phyloP scores from a whole-genome alignment of 2,329 filamentous ascomycete genomes.

The Botryotinia calthae region DNA sequence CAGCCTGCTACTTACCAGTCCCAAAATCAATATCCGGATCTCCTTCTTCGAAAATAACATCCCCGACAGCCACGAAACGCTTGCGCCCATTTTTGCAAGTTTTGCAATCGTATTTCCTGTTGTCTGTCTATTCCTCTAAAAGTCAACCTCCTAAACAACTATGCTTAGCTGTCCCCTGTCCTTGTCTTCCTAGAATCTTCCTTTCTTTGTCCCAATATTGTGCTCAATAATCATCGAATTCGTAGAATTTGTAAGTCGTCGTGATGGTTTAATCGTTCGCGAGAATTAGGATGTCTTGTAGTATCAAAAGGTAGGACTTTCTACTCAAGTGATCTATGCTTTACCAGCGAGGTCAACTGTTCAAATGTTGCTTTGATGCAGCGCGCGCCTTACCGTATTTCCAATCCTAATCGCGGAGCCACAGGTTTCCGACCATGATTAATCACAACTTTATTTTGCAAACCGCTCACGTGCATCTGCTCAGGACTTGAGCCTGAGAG shows the following conservation, averaged over 20 bases:
- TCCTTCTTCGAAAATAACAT: conserved; percentile 93
- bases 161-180: conserved; percentile 20
- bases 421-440: conserved; percentile 14
- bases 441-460: not conserved
- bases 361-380: conserved; percentile 16
- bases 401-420: conserved; percentile 10
- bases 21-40: conserved; percentile 91
- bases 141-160: conserved; percentile 11
- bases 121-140: conserved; percentile 8
- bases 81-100: conserved; percentile 54
- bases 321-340: conserved; percentile 12
- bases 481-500: not conserved
- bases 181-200: conserved; percentile 12
- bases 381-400: conserved; percentile 17
- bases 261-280: not conserved
- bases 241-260: not conserved
- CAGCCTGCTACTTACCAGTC: conserved; percentile 63
- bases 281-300: not conserved
- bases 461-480: not conserved
- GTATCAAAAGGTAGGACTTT: conserved; percentile 3
- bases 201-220: conserved; percentile 6
- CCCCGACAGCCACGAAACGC: conserved; percentile 67
- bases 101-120: not conserved
- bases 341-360: conserved; percentile 15
- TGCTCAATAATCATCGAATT: conserved; percentile 8